Conservation (phyloP, 2,329 filamentous ascomycete species). For the Pyricularia pennisetigena region DNA sequence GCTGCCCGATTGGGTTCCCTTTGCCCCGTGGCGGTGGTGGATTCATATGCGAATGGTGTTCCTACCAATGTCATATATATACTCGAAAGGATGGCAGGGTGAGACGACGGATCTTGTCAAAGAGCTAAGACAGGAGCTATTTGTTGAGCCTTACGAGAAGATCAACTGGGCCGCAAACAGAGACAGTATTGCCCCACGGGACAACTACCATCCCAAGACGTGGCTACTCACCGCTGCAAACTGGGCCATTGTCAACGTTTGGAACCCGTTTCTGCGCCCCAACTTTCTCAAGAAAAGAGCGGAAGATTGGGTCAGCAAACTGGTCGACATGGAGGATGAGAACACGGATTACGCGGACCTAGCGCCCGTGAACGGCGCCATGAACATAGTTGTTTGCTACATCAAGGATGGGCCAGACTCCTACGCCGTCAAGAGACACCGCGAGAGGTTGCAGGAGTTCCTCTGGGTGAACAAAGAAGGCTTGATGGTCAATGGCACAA, state of each 20-base stretch:
- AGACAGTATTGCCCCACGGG: conserved; percentile 67
- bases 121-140: conserved; percentile 70
- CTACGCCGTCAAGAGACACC: conserved; percentile 61
- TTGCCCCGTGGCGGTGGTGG: conserved; percentile 94
- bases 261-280: conserved; percentile 66
- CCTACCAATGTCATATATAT: conserved; percentile 82
- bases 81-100: conserved; percentile 71
- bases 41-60: conserved; percentile 98
- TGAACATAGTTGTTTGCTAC: conserved; percentile 85
- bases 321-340: conserved; percentile 83
- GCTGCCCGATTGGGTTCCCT: conserved; percentile 79
- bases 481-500: conserved; percentile 92
- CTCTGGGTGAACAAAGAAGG: conserved; percentile 89
- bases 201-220: conserved; percentile 91
- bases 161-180: conserved; percentile 72
- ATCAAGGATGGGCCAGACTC: conserved; percentile 72
- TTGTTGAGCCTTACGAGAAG: conserved; percentile 64
- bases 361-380: conserved; percentile 79
- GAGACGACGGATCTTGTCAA: conserved; percentile 66
- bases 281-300: conserved; percentile 57
- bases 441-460: conserved; percentile 75
- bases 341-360: conserved; percentile 84
- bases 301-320: conserved; percentile 70
- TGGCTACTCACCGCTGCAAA: conserved; percentile 73
- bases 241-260: conserved; percentile 69